Conservation (phyloP, 2,329 filamentous ascomycete genomes). For the Kalmusia sp. region DNA sequence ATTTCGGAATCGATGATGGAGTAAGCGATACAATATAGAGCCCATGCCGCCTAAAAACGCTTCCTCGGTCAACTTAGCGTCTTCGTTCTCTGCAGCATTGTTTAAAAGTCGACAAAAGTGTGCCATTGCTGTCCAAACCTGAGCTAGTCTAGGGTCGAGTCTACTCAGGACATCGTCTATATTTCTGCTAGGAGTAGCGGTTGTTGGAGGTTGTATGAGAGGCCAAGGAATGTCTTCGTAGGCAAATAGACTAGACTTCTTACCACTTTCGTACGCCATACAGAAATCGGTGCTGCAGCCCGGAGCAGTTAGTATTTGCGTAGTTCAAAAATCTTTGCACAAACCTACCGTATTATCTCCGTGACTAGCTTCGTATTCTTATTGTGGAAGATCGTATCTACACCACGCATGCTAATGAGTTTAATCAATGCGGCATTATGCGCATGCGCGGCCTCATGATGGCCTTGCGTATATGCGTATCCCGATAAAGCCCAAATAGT, state of each 20-base stretch:
- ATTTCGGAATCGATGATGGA: not conserved
- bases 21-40: not conserved
- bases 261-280: not conserved
- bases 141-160: not conserved
- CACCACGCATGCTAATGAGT: not conserved
- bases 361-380: not conserved
- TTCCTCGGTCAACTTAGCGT: not conserved
- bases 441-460: not conserved
- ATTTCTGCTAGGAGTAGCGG: not conserved
- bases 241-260: not conserved
- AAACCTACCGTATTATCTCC: conserved; percentile 2
- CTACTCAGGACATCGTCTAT: not conserved
- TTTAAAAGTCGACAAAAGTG: not conserved
- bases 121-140: not conserved
- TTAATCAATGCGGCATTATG: conserved; percentile 1
- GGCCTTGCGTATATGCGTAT: not conserved
- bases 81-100: not conserved
- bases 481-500: conserved; percentile 1
- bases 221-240: not conserved
- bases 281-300: conserved; percentile 3
- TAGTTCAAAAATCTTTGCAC: no score
- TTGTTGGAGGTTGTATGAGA: not conserved
- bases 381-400: not conserved
- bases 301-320: no score
- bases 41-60: not conserved